Base-by-base conservation (phyloP, 23 red algal genomes). In the Gracilaria caudata region DNA sequence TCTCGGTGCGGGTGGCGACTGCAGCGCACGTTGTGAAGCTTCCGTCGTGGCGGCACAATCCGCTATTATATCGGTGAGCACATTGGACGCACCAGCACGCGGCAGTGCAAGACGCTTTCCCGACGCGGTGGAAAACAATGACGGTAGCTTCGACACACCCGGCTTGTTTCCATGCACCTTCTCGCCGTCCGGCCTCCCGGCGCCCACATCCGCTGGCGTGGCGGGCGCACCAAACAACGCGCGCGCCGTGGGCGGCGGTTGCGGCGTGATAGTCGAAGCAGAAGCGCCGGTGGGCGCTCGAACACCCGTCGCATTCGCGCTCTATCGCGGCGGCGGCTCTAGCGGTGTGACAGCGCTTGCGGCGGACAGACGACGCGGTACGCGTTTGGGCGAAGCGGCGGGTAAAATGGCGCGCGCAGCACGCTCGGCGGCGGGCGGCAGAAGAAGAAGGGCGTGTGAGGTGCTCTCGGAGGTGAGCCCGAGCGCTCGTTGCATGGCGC, bases 221-320 rank as follows among this genome's bases (percentile, higher is more conserved):
- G 64, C 73, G 19, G 55, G 39, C 34, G 64, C 68, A 23, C 7
- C 26, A 10, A 56, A 57, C 38, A 57, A 20, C 26, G 51, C 77
- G 5, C 77, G 56, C 35, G 56, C 77, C 4, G 56, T 80, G 29
- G 51, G 77, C 46, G 47, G 77, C 10, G 40, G 43, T 4, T 86
- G 82, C 33, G 79, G 79, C 29, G 79, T 86, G 68, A 86, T 86
- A 6, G 82, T 65, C 36, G 82, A 86, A 0, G 82, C 28, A n/a
- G n/a, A n/a, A n/a, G n/a, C n/a, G n/a, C n/a, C 49, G 7, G 20
- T 25, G 8, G 33, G 20, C 49, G 49, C 49, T 1, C 7, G 7
- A 9, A 14, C 49, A 19, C n/a, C 49, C 19, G 33, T 26, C 49
- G 49, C 49, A 1, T 1, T 1, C 49, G 24, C 49, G n/a, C n/a